Evolutionary conservation across 164 flowering plant genomes (phyloP).

Genomic region (Piper longum): DNA sequence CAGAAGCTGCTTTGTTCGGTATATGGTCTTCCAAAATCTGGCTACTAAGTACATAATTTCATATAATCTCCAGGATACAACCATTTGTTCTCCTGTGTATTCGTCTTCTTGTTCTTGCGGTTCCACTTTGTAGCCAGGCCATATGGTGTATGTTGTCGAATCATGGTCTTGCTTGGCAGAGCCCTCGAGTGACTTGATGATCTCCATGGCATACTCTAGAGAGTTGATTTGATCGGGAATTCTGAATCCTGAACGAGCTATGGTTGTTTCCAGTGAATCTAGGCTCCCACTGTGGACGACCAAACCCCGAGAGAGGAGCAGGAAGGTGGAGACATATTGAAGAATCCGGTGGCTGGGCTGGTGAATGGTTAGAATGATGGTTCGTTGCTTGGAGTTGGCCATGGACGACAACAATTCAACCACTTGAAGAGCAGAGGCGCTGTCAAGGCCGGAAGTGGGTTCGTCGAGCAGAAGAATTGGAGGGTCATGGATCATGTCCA

Average conservation of each 20-base stretch:
- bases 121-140: constrained; percentile 7
- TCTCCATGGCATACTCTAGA: constrained; percentile 80
- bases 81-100: constrained; percentile 2
- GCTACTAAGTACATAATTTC: constrained; percentile 51
- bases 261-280: constrained; percentile 45
- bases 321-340: constrained; percentile 39
- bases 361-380: constrained; percentile 65
- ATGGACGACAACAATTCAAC: constrained; percentile 56
- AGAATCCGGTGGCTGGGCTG: constrained; percentile 84
- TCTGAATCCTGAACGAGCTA: constrained; percentile 32
- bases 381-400: constrained; percentile 48
- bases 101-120: constrained; percentile 5
- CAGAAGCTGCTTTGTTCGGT: constrained; percentile 79
- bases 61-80: constrained; percentile 7
- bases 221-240: constrained; percentile 65
- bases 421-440: constrained; percentile 73
- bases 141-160: constrained; percentile 10
- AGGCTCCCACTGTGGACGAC: constrained; percentile 64
- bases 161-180: constrained; percentile 10
- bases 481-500: constrained; percentile 82
- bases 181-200: constrained; percentile 31
- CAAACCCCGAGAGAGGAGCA: constrained; percentile 63
- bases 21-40: constrained; percentile 74
- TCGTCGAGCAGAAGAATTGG: constrained; percentile 69
- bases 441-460: constrained; percentile 92